These are phyloP conservation scores for Neocatenulostroma microsporum DNA, from an alignment of 2,329 filamentous ascomycete species.

Conservation along the genomic window DNA sequence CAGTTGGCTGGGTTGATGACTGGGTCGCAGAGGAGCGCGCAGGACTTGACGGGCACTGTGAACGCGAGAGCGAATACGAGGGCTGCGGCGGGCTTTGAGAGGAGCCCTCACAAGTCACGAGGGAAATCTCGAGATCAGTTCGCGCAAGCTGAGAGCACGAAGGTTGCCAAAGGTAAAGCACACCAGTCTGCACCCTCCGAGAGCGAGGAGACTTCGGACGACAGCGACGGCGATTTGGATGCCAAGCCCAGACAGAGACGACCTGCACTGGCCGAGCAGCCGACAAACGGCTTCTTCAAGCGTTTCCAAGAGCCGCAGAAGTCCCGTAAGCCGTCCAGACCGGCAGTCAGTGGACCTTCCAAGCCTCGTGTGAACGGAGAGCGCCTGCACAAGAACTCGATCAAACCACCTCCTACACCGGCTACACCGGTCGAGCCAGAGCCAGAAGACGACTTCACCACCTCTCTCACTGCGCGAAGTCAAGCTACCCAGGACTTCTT, in stretches of 20 bases:
- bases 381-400: not conserved
- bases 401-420: constrained; percentile 1
- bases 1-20: constrained; percentile 31
- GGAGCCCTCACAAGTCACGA: constrained; percentile 19
- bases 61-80: constrained; percentile 20
- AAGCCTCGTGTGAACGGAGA: not conserved
- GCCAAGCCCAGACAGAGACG: constrained; percentile 17
- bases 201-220: constrained; percentile 1
- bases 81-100: constrained; percentile 24
- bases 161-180: not conserved
- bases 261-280: constrained; percentile 15
- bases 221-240: constrained; percentile 1
- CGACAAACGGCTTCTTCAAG: constrained; percentile 13
- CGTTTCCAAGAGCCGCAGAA: constrained; percentile 9
- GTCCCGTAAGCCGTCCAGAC: constrained; percentile 1
- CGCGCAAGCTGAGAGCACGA: no score
- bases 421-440: no score
- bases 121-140: not conserved
- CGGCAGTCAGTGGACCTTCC: not conserved
- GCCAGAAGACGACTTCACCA: not conserved
- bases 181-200: not conserved
- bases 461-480: not conserved
- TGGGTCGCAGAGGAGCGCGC: constrained; percentile 15
- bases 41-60: constrained; percentile 15
- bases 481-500: constrained; percentile 8